Conservation (phyloP, 2,329 filamentous ascomycete species). For the Zarea fungicola region DNA sequence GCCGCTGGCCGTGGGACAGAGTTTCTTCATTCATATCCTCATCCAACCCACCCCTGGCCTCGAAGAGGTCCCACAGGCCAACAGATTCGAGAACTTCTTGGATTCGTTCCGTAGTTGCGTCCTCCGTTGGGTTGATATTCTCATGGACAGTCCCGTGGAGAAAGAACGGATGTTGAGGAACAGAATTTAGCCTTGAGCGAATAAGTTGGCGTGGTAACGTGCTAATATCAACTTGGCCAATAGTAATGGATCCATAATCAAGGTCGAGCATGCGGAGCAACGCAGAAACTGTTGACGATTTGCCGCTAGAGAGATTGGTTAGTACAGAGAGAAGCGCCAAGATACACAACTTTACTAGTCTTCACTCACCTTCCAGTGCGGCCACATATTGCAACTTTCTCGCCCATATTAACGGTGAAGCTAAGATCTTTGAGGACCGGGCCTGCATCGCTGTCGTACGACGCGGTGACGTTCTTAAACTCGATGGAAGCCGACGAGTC, state of each 20-base stretch:
- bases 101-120: neutral
- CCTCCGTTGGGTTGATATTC: neutral
- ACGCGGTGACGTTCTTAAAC: slow-evolving; percentile 24
- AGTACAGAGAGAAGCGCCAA: slow-evolving; percentile 15
- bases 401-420: slow-evolving; percentile 25
- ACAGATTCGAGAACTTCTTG: neutral
- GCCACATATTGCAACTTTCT: slow-evolving; percentile 39
- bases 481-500: slow-evolving; percentile 19
- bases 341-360: neutral
- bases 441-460: slow-evolving; percentile 19
- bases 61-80: neutral
- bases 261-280: neutral
- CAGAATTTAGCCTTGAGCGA: neutral
- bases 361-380: slow-evolving; percentile 30
- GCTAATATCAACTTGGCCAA: neutral
- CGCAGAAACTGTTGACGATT: neutral
- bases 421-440: slow-evolving; percentile 25
- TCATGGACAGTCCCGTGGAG: neutral
- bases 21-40: slow-evolving; percentile 17
- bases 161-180: neutral
- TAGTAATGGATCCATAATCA: neutral
- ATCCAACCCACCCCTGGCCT: slow-evolving; percentile 33
- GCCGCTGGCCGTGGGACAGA: slow-evolving; percentile 39
- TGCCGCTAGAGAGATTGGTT: neutral
- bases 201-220: neutral